These are phyloP conservation scores for Paraurostyla sp. DNA, from an alignment of 73 alveolate species.

Conservation along the genomic window DNA sequence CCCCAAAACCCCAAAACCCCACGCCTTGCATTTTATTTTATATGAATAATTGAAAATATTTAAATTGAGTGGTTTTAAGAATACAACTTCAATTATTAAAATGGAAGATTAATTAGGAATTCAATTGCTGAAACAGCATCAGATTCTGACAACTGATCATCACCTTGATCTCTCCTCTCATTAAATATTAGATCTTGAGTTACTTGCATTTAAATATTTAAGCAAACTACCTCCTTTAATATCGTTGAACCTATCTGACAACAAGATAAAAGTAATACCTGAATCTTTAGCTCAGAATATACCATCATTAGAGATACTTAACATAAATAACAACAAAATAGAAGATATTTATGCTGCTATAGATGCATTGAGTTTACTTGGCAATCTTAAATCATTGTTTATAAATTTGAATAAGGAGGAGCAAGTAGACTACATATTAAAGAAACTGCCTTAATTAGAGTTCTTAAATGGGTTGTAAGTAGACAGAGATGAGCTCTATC, in stretches of 20 bases:
- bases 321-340: background rate
- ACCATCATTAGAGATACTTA: background rate
- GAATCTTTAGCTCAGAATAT: background rate
- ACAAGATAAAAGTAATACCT: background rate
- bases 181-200: background rate
- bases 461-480: conserved; percentile 66
- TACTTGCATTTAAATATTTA: background rate
- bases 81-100: too few relatives aligned
- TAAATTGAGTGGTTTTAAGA: too few relatives aligned
- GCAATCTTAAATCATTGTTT: conserved; percentile 8
- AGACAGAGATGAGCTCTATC: conserved; percentile 48
- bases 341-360: background rate
- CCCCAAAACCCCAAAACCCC: too few relatives aligned
- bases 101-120: background rate
- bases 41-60: too few relatives aligned
- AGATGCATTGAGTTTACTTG: background rate
- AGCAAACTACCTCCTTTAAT: background rate
- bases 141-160: background rate
- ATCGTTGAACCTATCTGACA: background rate
- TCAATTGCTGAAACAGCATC: background rate
- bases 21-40: too few relatives aligned
- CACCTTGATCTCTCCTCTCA: background rate
- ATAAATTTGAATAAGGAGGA: conserved; percentile 61
- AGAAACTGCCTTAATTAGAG: conserved; percentile 43
- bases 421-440: conserved; percentile 66